phyloP scores from a whole-genome alignment of 1,284 basidiomycete species.

The Grifola frondosa region DNA sequence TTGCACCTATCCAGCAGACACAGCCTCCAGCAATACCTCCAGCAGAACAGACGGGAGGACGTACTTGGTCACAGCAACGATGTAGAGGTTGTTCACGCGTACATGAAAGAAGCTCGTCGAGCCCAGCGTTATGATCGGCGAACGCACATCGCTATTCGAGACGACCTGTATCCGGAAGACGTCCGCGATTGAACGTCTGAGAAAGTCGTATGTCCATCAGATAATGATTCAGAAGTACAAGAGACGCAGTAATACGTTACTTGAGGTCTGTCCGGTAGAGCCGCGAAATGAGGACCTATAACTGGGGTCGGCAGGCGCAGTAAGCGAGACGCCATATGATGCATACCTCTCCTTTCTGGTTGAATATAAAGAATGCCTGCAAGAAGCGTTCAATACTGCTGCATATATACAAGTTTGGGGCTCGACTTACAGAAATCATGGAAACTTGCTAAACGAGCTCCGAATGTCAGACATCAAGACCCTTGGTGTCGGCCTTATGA shows the following conservation, averaged over 20 bases:
- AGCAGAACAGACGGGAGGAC: constrained; percentile 25
- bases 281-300: constrained; percentile 88
- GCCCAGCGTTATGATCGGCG: constrained; percentile 96
- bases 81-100: constrained; percentile 90
- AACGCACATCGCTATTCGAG: constrained; percentile 93
- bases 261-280: constrained; percentile 93
- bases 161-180: constrained; percentile 98
- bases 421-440: constrained; percentile 42
- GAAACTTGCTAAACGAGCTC: no score
- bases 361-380: constrained; percentile 97
- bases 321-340: not conserved
- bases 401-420: not conserved
- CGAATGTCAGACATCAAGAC: no score
- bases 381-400: not conserved
- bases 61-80: constrained; percentile 94
- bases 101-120: constrained; percentile 99
- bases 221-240: not conserved
- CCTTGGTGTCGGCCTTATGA: no score
- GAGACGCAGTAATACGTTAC: constrained; percentile 44
- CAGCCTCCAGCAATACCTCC: not conserved
- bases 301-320: constrained; percentile 1
- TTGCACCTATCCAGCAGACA: constrained; percentile 66
- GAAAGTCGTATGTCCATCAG: not conserved
- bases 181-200: constrained; percentile 93
- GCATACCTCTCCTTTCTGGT: constrained; percentile 92